phyloP scores from a whole-genome alignment of 176 grass and related monocot genomes.

The Eleusine coracana region DNA sequence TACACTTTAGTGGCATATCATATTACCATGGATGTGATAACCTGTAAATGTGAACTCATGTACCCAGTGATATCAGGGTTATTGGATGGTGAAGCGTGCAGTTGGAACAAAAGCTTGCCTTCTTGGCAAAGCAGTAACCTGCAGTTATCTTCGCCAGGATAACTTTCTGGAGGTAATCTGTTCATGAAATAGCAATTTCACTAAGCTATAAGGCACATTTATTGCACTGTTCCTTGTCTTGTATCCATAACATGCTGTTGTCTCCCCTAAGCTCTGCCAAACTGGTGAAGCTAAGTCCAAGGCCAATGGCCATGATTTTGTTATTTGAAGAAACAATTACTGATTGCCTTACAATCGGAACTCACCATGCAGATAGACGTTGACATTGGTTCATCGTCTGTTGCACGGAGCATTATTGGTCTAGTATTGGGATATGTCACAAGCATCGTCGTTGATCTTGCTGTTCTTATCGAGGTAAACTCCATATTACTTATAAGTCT shows the following conservation, averaged over 20 bases:
- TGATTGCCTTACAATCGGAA: not conserved
- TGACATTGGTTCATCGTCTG: constrained; percentile 93
- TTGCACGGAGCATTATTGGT: constrained; percentile 92
- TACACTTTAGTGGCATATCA: constrained; percentile 32
- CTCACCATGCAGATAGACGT: constrained; percentile 91
- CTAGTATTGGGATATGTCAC: constrained; percentile 96
- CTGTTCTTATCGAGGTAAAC: constrained; percentile 89
- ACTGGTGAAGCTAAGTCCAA: not conserved
- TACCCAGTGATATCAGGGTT: constrained; percentile 55
- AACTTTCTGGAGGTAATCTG: constrained; percentile 89
- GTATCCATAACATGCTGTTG: not conserved
- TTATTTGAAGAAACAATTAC: constrained; percentile 16
- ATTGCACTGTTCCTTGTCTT: not conserved
- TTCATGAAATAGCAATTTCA: not conserved
- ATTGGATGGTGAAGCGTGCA: constrained; percentile 99
- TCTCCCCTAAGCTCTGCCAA: not conserved
- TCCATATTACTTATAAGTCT: not conserved
- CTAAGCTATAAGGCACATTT: not conserved
- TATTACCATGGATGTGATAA: constrained; percentile 22
- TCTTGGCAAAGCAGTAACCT: constrained; percentile 94
- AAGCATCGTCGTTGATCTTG: constrained; percentile 93
- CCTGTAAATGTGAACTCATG: constrained; percentile 39
- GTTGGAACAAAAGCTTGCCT: constrained; percentile 98
- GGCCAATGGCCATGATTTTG: not conserved
- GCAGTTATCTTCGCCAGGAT: constrained; percentile 88